Evolutionary conservation across 179 eudicot genomes (phyloP).

Genomic region (Vitellaria paradoxa): DNA sequence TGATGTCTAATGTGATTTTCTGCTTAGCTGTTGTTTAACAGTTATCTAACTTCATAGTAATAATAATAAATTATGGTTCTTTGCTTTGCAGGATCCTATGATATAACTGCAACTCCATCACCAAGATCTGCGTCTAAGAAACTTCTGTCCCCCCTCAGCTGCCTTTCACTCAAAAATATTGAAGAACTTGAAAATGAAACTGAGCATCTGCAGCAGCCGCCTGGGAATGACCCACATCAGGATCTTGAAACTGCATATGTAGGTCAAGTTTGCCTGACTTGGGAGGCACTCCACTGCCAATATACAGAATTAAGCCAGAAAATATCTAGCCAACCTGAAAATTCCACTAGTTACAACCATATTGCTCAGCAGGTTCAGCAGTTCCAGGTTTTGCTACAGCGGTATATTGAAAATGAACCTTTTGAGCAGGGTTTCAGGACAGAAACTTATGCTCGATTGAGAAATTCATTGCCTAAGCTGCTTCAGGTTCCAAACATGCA

Average conservation of each 20-base stretch:
- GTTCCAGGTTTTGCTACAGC: conserved; percentile 84
- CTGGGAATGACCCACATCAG: conserved; percentile 44
- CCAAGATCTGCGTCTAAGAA: conserved; percentile 78
- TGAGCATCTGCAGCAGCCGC: conserved; percentile 66
- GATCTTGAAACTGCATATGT: conserved; percentile 91
- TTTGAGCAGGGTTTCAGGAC: conserved; percentile 74
- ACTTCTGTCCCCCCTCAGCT: conserved; percentile 70
- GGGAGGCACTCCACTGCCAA: conserved; percentile 96
- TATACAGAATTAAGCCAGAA: conserved; percentile 78
- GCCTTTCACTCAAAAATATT: conserved; percentile 74
- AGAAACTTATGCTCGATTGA: conserved; percentile 72
- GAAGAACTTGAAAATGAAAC: conserved; percentile 68
- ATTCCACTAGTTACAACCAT: conserved; percentile 60
- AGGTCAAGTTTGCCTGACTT: conserved; percentile 84
- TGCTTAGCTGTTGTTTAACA: background rate
- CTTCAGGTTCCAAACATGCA: conserved; percentile 85
- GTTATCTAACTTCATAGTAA: background rate
- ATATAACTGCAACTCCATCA: conserved; percentile 56
- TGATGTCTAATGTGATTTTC: too few species aligned
- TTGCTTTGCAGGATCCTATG: conserved; percentile 43
- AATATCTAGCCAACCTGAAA: conserved; percentile 71
- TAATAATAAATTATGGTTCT: background rate
- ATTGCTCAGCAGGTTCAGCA: conserved; percentile 95
- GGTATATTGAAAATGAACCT: conserved; percentile 93
- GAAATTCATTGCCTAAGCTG: conserved; percentile 69